Base-by-base conservation (phyloP, 2,329 filamentous ascomycete species). In the Cladorrhinum sp. region DNA sequence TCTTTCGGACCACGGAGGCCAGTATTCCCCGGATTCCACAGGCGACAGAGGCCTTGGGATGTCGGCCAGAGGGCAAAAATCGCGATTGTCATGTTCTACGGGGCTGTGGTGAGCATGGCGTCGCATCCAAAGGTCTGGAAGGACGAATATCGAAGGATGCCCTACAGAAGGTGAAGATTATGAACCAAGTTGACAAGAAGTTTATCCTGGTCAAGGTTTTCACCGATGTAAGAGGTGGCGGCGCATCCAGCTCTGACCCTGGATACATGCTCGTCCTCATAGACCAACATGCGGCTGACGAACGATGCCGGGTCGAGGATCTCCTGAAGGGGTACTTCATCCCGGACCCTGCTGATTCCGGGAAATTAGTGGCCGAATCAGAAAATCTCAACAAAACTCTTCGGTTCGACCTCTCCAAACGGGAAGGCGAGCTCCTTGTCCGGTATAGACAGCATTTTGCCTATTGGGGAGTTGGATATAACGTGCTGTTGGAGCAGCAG, bases 281-380 rank as follows among this genome's bases (percentile, higher is more conserved):
- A 5, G 95, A 99, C 70, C 95, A 99, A 70, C 95, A 99, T 71
- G 95, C 95, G 0, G 95, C 93, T 2, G 94, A 97, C 71, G 95
- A 99, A 76, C 84, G 95, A 51, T 86, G 90, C 64, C 86, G 87
- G 1, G 83, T 98, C 1, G 95, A 99, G 71, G 72, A 74, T 0
- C 79, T 99, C 1, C 86, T 96, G 71, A 67, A 67, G 0, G 66
- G 65, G 5, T 86, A 85, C 59, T 86, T 86, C 64, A 51, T 55
- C 2, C 2, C 42, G 4, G n/a, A 62, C 3, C 57, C 61, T 63
- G 3, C 24, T 18, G 55, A 33, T 1, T 5, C 4, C n/a, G 51
- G 24, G 2, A 49, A 28, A 9, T 8, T 62, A 1, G 50, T 63
- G 10, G 67, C 73, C 1, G 63, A 67, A 7, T 73, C 75, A 0